A percentile compares a stretch with the other conserved stretches of the same genome.
These are phyloP conservation scores for Gryganskiella cystojenkinii DNA, from an alignment of 192 early-diverging fungal genomes.

Conservation along the genomic window DNA sequence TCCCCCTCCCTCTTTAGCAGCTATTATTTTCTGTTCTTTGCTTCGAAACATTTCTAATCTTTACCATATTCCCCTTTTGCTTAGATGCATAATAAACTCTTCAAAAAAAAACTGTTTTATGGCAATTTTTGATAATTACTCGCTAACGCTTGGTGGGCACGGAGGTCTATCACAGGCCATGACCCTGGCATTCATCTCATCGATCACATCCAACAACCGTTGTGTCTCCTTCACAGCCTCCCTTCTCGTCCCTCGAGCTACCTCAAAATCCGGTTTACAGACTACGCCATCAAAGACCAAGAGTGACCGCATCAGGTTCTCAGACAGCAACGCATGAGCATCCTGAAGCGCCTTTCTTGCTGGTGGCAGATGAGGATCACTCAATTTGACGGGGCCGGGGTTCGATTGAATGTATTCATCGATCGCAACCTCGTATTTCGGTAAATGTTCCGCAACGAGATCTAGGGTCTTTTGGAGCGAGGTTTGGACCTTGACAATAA, in stretches of 20 bases:
- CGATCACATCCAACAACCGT: conserved; percentile 77
- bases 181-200: conserved; percentile 70
- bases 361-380: conserved; percentile 41
- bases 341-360: conserved; percentile 63
- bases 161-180: conserved; percentile 54
- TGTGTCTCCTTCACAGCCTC: conserved; percentile 80
- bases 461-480: conserved; percentile 44
- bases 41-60: neutral
- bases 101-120: neutral
- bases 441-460: conserved; percentile 30
- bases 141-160: neutral
- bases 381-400: conserved; percentile 46
- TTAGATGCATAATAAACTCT: neutral
- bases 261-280: conserved; percentile 74
- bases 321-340: conserved; percentile 68
- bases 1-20: too few relatives aligned
- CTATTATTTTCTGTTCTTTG: neutral
- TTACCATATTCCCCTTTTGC: neutral
- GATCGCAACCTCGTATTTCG: conserved; percentile 26
- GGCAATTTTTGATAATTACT: neutral
- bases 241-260: conserved; percentile 73
- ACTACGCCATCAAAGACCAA: conserved; percentile 80
- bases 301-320: conserved; percentile 81
- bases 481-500: conserved; percentile 56
- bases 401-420: conserved; percentile 23